A percentile compares a stretch with the other conserved stretches of the same genome.
phyloP scores from a whole-genome alignment of 768 basidiomycete genomes.

The Dendrothele bispora region DNA sequence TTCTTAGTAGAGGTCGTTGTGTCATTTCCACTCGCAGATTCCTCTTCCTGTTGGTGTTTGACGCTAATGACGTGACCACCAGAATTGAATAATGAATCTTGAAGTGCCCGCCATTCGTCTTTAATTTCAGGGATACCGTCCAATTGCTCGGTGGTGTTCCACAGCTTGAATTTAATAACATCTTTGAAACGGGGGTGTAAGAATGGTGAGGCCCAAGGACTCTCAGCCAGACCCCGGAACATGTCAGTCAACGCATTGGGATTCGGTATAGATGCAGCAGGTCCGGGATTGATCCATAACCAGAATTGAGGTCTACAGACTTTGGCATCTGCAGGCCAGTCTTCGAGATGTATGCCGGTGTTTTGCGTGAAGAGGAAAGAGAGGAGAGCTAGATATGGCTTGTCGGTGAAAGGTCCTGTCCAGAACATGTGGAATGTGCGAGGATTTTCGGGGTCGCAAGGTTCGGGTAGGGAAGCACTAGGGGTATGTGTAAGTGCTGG shows the following conservation, averaged over 20 bases:
- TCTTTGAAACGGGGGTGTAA: slow-evolving; percentile 86
- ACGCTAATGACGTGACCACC: slow-evolving; percentile 76
- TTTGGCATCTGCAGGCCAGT: slow-evolving; percentile 38
- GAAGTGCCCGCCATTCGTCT: slow-evolving; percentile 80
- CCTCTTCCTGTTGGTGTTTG: slow-evolving; percentile 33
- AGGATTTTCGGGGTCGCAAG: slow-evolving; percentile 78
- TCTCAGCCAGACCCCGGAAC: slow-evolving; percentile 73
- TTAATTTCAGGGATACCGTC: slow-evolving; percentile 84
- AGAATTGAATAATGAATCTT: slow-evolving; percentile 81
- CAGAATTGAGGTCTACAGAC: slow-evolving; percentile 90
- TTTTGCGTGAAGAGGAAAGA: slow-evolving; percentile 96
- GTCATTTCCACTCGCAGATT: slow-evolving; percentile 30
- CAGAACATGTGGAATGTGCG: slow-evolving; percentile 94
- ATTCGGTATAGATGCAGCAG: slow-evolving; percentile 82
- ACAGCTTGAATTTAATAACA: slow-evolving; percentile 88
- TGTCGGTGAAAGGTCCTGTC: slow-evolving; percentile 96
- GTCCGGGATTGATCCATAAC: slow-evolving; percentile 96
- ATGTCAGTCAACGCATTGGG: slow-evolving; percentile 78
- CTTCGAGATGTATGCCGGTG: slow-evolving; percentile 66
- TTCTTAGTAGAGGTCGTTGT: slow-evolving; percentile 43
- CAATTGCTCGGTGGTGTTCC: slow-evolving; percentile 96
- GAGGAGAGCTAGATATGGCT: slow-evolving; percentile 88
- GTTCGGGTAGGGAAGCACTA: slow-evolving; percentile 36
- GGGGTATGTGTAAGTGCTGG: slow-evolving; percentile 43
- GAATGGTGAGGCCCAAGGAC: slow-evolving; percentile 92